These are phyloP conservation scores for Sclerotinia spermophila DNA, from an alignment of 2,329 filamentous ascomycete genomes.

Conservation along the genomic window DNA sequence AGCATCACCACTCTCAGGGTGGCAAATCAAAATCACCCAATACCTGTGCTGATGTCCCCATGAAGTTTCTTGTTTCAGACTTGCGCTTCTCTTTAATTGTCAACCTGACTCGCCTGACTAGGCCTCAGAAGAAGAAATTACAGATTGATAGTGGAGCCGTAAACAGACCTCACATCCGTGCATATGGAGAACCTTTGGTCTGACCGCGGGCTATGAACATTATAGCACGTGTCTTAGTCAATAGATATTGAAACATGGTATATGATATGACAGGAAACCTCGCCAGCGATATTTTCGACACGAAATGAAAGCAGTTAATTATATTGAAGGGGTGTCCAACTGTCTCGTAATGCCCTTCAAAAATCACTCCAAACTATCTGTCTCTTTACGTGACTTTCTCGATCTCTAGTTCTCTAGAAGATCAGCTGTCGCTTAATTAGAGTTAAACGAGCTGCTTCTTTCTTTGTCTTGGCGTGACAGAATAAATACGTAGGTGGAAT, in stretches of 20 bases:
- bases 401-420: neutral
- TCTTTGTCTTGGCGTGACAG: neutral
- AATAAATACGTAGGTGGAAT: neutral
- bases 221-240: neutral
- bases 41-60: neutral
- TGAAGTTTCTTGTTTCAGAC: neutral
- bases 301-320: neutral
- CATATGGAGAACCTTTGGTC: conserved; percentile 2
- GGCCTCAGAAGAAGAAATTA: conserved; percentile 20
- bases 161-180: conserved; percentile 10
- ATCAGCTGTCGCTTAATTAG: neutral
- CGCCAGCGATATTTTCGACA: neutral
- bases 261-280: neutral
- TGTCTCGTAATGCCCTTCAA: neutral
- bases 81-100: neutral
- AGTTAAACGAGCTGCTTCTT: neutral
- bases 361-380: neutral
- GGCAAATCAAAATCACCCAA: neutral
- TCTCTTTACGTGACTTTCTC: neutral
- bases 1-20: neutral
- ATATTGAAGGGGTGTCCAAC: neutral
- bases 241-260: neutral
- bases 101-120: neutral
- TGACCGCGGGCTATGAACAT: neutral
- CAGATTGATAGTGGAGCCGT: conserved; percentile 17